Evolutionary conservation across 371 early-diverging fungal genomes (phyloP).

Genomic region (Vairimorpha apis): DNA sequence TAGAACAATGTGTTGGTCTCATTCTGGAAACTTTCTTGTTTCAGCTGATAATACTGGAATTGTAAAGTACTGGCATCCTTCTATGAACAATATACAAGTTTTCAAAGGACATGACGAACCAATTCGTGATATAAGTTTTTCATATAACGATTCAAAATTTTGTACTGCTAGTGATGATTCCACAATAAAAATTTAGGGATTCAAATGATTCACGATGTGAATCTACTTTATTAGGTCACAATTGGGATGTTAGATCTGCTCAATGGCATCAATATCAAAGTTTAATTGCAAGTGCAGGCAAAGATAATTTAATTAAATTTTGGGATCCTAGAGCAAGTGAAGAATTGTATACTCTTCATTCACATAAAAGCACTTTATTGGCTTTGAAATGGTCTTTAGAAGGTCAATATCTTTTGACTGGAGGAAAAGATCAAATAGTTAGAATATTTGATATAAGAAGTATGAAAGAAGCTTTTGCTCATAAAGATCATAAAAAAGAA

Average conservation of each 20-base stretch:
- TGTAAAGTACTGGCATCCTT: constrained; percentile 97
- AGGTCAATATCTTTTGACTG: constrained; percentile 87
- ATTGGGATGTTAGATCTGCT: constrained; percentile 94
- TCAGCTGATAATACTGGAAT: constrained; percentile 86
- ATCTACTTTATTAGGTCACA: constrained; percentile 70
- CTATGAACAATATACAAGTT: constrained; percentile 89
- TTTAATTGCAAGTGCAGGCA: constrained; percentile 88
- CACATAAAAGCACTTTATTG: constrained; percentile 88
- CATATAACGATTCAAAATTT: constrained; percentile 81
- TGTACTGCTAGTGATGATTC: constrained; percentile 94
- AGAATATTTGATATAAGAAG: constrained; percentile 87
- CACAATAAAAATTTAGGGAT: constrained; percentile 88
- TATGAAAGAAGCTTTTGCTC: constrained; percentile 82
- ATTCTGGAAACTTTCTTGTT: constrained; percentile 86
- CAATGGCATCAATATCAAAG: constrained; percentile 95
- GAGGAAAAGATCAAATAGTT: constrained; percentile 84
- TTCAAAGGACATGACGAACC: constrained; percentile 83
- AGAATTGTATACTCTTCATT: constrained; percentile 78
- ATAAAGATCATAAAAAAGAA: constrained; percentile 83
- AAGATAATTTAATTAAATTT: constrained; percentile 89
- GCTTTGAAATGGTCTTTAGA: constrained; percentile 86
- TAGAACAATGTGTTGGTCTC: constrained; percentile 91
- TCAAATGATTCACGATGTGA: constrained; percentile 81
- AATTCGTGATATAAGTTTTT: constrained; percentile 76
- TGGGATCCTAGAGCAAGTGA: constrained; percentile 95